A percentile compares a stretch with the other conserved stretches of the same genome.
Conservation (phyloP, 2,329 filamentous ascomycete species). For the Capronia epimyces region DNA sequence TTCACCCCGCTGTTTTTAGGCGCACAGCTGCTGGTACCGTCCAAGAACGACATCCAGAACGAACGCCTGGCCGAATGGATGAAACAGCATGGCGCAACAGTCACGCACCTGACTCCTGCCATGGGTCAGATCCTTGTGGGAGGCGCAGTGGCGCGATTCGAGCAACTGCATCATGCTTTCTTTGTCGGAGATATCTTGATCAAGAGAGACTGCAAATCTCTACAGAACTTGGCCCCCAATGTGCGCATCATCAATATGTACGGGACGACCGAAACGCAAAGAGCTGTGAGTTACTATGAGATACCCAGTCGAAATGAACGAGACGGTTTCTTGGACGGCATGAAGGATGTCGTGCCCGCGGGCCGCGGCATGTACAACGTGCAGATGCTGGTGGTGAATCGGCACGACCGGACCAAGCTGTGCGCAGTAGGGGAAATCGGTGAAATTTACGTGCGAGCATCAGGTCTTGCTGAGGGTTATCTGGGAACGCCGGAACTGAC, state of each 20-base stretch:
- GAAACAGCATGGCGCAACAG: slow-evolving; percentile 64
- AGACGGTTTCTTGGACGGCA: slow-evolving; percentile 56
- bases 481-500: slow-evolving; percentile 59
- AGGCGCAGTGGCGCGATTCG: slow-evolving; percentile 70
- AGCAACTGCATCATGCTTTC: slow-evolving; percentile 70
- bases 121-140: slow-evolving; percentile 96
- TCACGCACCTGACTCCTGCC: slow-evolving; percentile 86
- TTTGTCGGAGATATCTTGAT: slow-evolving; percentile 90
- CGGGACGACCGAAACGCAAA: slow-evolving; percentile 78
- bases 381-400: slow-evolving; percentile 77
- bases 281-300: slow-evolving; percentile 77
- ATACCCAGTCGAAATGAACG: slow-evolving; percentile 63
- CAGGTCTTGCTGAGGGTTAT: slow-evolving; percentile 78
- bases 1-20: slow-evolving; percentile 87
- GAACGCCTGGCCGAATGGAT: slow-evolving; percentile 89
- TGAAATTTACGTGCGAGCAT: slow-evolving; percentile 77
- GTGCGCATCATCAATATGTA: slow-evolving; percentile 78
- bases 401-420: slow-evolving; percentile 59
- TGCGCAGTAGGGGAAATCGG: slow-evolving; percentile 78
- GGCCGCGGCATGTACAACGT: slow-evolving; percentile 84
- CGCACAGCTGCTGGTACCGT: slow-evolving; percentile 70
- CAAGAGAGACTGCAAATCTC: slow-evolving; percentile 68
- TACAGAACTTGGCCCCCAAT: slow-evolving; percentile 72
- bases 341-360: slow-evolving; percentile 73
- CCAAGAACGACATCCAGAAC: slow-evolving; percentile 77